These are phyloP conservation scores for Colletotrichum sansevieriae DNA, from an alignment of 2,329 filamentous ascomycete genomes.

Conservation along the genomic window DNA sequence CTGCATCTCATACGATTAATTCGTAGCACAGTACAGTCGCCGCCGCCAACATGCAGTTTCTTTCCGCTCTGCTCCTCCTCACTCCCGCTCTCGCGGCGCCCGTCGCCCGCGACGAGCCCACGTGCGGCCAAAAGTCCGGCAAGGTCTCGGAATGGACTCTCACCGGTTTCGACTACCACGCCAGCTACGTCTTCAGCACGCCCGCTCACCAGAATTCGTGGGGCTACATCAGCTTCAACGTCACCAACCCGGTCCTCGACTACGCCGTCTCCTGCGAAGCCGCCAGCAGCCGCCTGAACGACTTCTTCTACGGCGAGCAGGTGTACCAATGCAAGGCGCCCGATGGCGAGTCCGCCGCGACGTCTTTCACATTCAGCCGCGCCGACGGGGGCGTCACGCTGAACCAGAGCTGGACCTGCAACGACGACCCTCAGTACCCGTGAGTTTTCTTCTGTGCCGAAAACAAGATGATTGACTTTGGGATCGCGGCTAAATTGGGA, in stretches of 20 bases:
- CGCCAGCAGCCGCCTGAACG: constrained; percentile 55
- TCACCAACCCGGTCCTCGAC: constrained; percentile 60
- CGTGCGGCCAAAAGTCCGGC: constrained; percentile 41
- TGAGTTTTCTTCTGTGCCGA: constrained; percentile 12
- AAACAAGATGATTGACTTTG: not conserved
- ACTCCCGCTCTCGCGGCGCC: constrained; percentile 34
- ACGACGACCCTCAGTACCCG: constrained; percentile 50
- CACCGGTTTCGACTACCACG: constrained; percentile 61
- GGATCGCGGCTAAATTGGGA: not conserved
- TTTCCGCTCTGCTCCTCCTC: constrained; percentile 31
- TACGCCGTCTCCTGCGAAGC: constrained; percentile 56
- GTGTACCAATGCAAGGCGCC: constrained; percentile 58
- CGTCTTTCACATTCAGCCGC: constrained; percentile 59
- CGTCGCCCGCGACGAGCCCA: constrained; percentile 18
- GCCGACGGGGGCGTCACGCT: constrained; percentile 53
- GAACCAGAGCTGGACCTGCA: constrained; percentile 65
- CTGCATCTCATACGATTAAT: not conserved
- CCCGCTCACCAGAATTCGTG: constrained; percentile 64
- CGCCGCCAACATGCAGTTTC: constrained; percentile 21
- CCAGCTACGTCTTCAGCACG: constrained; percentile 62
- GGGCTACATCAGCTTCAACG: constrained; percentile 63
- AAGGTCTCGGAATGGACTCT: constrained; percentile 54
- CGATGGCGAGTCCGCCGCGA: constrained; percentile 48
- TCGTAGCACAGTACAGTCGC: not conserved
- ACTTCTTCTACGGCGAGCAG: constrained; percentile 65